These are phyloP conservation scores for Aureobasidium namibiae DNA, from an alignment of 2,329 filamentous ascomycete genomes.

Conservation along the genomic window DNA sequence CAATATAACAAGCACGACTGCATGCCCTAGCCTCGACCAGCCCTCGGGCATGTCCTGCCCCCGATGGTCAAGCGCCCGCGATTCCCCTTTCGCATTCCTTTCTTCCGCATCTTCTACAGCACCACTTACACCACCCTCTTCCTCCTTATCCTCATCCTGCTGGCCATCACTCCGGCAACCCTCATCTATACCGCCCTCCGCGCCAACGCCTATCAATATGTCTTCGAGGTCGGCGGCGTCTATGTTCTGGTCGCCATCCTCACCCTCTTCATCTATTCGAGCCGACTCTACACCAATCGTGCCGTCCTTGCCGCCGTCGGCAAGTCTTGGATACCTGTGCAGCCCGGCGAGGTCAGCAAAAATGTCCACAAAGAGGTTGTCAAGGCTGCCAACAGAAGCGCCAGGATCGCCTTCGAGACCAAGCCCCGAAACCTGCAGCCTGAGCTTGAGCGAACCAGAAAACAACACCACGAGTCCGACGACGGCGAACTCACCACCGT, in stretches of 20 bases:
- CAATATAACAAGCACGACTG: conserved; percentile 2
- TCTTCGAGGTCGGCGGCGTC: conserved; percentile 69
- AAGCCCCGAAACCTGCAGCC: conserved; percentile 53
- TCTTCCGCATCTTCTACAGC: conserved; percentile 76
- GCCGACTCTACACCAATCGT: conserved; percentile 79
- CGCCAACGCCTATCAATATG: conserved; percentile 63
- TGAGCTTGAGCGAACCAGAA: conserved; percentile 23
- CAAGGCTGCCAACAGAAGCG: conserved; percentile 65
- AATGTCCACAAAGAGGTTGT: conserved; percentile 68
- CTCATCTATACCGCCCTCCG: conserved; percentile 65
- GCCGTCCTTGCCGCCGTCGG: conserved; percentile 74
- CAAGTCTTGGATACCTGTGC: conserved; percentile 76
- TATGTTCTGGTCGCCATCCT: conserved; percentile 66
- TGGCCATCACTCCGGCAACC: conserved; percentile 74
- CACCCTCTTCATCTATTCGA: conserved; percentile 68
- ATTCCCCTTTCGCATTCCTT: conserved; percentile 39
- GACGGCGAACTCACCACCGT: conserved; percentile 21
- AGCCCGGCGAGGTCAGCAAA: conserved; percentile 71
- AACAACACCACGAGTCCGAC: not conserved
- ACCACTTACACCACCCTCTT: conserved; percentile 69
- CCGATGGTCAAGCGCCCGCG: conserved; percentile 10
- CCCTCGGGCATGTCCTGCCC: conserved; percentile 7
- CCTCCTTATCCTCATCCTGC: conserved; percentile 61
- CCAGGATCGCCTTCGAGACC: conserved; percentile 70
- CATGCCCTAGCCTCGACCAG: not conserved